Evolutionary conservation across 192 early-diverging fungal genomes (phyloP), one percentile per base, ranked within the genome.

Genomic region (Chytriomyces sp.): DNA sequence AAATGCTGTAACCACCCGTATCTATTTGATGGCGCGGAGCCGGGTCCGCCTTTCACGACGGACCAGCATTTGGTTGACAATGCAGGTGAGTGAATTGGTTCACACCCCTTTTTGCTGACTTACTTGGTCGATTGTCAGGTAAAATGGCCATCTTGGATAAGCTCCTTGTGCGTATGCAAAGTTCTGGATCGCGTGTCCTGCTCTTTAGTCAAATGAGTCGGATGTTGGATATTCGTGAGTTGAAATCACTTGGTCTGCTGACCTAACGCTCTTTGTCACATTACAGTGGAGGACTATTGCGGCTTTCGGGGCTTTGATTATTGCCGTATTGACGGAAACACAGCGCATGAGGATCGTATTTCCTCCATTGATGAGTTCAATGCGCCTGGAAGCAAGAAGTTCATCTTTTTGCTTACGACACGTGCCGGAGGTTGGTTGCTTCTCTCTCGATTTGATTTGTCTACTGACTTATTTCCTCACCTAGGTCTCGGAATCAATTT

Each of bases 201-300:
- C 82, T 99, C 3, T 99, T 99, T 78, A 93, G 91, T 81, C 97
- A 99, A 82, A 99, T 99, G 98, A 96, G 93, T 79, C 90, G 96
- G 60, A 89, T 99, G 77, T 82, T 99, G 49, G 98, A 99, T 77
- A 98, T 99, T 73, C 78, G 77, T 80, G 44, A 6, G 75, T 77
- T 57, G 1, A 26, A 32, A 6, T 44, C 39, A 5, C 30, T 12
- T 71, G 28, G 2, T 56, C 30, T 37, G 12, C 44, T 54, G 2
- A 61, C 28, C 28, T 58, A 28, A 58, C 14, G 14, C 22, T 49
- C 22, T 1, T 49, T 64, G 41, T 64, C 22, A 53, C 14, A 37
- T 36, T 40, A 0, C 39, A 78, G 77, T 99, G 32, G 97, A 98
- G 80, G 96, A 99, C 81, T 99, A 98, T 72, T 96, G 94, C 76